Conservation (phyloP, 2,329 filamentous ascomycete genomes). For the Xylariaceae sp. region DNA sequence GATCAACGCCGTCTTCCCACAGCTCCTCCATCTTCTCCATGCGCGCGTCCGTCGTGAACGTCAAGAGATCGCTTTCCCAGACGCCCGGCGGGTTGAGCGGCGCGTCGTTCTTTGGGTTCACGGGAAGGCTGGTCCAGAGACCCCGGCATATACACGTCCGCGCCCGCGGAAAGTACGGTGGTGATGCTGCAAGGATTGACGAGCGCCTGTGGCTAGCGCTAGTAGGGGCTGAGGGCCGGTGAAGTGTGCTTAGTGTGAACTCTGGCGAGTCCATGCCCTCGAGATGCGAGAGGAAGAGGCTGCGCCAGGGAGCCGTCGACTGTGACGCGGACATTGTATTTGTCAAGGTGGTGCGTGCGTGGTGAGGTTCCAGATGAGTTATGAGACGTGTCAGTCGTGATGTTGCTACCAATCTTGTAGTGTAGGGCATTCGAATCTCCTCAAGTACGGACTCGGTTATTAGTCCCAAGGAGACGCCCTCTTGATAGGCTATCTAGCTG, state of each 20-base stretch:
- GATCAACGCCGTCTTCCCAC: conserved; percentile 44
- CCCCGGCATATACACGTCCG: conserved; percentile 86
- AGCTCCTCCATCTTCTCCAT: conserved; percentile 86
- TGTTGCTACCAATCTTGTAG: not conserved
- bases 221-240: conserved; percentile 39
- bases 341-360: conserved; percentile 15
- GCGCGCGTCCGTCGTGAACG: conserved; percentile 85
- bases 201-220: not conserved
- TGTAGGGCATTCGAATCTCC: conserved; percentile 11
- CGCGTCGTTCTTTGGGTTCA: conserved; percentile 75
- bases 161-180: conserved; percentile 60
- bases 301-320: conserved; percentile 59
- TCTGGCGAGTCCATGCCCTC: conserved; percentile 54
- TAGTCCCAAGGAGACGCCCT: too few relatives aligned
- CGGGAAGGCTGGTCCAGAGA: conserved; percentile 77
- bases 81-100: conserved; percentile 69
- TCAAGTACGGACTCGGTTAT: not conserved
- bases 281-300: conserved; percentile 59
- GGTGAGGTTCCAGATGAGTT: conserved; percentile 23
- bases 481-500: too few relatives aligned
- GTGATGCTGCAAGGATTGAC: conserved; percentile 45
- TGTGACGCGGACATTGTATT: conserved; percentile 29
- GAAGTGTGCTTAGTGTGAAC: conserved; percentile 60
- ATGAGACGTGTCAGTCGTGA: conserved; percentile 31
- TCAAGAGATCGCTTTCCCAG: conserved; percentile 79